phyloP scores from a whole-genome alignment of 179 eudicot species.

The Carnegiea gigantea region DNA sequence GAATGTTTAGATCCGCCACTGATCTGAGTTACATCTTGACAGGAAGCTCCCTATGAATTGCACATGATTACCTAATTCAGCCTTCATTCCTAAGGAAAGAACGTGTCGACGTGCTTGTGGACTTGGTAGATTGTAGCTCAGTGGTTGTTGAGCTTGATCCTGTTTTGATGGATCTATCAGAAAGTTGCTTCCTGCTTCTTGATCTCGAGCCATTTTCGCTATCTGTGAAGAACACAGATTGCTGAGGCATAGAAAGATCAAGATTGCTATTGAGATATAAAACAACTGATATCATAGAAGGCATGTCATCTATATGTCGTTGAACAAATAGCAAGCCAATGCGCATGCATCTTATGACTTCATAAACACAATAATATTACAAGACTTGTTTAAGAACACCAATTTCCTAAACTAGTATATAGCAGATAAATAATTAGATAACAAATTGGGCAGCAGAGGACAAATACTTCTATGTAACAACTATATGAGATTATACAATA shows the following conservation, averaged over 20 bases:
- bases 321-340: not conserved
- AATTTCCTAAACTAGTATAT: too few relatives aligned
- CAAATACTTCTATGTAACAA: too few relatives aligned
- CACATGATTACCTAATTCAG: not conserved
- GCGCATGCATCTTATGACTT: not conserved
- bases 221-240: constrained; percentile 48
- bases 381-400: too few relatives aligned
- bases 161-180: not conserved
- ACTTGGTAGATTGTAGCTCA: not conserved
- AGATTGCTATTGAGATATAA: not conserved
- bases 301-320: not conserved
- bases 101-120: not conserved
- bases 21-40: not conserved
- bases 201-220: not conserved
- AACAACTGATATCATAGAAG: not conserved
- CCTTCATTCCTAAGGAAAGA: not conserved
- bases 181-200: not conserved
- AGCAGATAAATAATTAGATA: too few relatives aligned
- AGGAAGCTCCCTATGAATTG: not conserved
- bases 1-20: too few relatives aligned
- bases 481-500: too few relatives aligned
- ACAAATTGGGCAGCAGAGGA: too few relatives aligned
- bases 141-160: not conserved
- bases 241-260: not conserved
- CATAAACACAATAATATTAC: not conserved